Evolutionary conservation across 345 rosid species (phyloP).

Genomic region (Diplotaxis tenuifolia): DNA sequence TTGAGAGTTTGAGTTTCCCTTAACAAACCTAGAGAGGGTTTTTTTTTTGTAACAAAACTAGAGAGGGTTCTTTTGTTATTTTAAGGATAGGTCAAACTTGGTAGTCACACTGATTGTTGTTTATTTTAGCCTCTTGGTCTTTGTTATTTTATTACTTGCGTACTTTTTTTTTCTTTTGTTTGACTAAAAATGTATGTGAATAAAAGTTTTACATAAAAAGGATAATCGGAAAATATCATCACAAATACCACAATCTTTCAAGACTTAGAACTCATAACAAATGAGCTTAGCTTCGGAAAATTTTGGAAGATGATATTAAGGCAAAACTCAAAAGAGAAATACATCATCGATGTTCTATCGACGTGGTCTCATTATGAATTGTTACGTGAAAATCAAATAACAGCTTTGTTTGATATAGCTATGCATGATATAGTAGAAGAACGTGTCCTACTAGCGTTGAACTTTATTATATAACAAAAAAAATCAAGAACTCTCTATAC

Average conservation of each 20-base stretch:
- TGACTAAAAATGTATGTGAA: neutral
- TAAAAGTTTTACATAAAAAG: neutral
- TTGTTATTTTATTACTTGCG: neutral
- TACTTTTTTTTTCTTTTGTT: neutral
- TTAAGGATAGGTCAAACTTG: slow-evolving; percentile 10
- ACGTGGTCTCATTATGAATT: neutral
- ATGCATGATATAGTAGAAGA: neutral
- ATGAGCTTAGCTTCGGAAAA: neutral
- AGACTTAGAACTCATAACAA: neutral
- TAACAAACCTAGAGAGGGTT: no score
- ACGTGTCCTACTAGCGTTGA: neutral
- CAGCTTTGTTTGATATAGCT: neutral
- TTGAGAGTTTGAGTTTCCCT: no score
- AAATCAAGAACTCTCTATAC: neutral
- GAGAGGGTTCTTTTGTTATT: neutral
- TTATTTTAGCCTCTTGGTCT: neutral
- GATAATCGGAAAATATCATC: neutral
- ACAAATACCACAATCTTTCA: neutral
- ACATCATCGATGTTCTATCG: neutral
- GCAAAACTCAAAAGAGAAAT: neutral
- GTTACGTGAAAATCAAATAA: neutral
- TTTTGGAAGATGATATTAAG: neutral
- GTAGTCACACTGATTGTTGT: neutral
- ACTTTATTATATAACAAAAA: neutral
- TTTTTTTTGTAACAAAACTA: no score